Base-by-base conservation (phyloP, 2,329 filamentous ascomycete species). In the Epichloe gansuensis region DNA sequence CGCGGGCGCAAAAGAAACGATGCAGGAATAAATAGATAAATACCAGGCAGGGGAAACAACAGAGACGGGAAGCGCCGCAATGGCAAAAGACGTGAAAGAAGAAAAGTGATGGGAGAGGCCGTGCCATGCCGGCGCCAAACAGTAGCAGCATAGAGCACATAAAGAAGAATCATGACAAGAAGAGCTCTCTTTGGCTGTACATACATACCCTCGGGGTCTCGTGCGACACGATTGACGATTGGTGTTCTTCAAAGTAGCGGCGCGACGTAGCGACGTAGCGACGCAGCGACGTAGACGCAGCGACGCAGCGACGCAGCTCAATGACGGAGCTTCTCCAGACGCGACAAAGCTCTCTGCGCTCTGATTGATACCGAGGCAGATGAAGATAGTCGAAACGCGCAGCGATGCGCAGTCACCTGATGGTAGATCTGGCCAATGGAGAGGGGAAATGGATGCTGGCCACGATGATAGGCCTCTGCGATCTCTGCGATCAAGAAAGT, bases 391-490 rank as follows among this genome's bases (percentile, higher is more conserved):
- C 38, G 39, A 38, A 51, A 48, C 52, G 52, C 52, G 52, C 48
- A 45, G 52, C 31, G 45, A 61, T 55, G 56, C 57, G 51, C 57
- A 59, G 76, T 80, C 77, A 80, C 75, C 75, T 78, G 77, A 78
- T 69, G 59, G 60, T 53, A 55, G 54, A 55, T 54, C 63, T 58
- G 65, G 61, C 75, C 76, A 80, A 80, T 79, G 62, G 62, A 66
- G 66, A 66, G 51, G 60, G 58, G 65, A 74, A 59, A 61, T 56
- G 55, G 64, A 67, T 60, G 68, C 62, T 74, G 62, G 63, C 62
- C 68, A 70, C 66, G 66, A 64, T 77, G 75, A 79, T 78, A 79
- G 76, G 75, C 71, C 63, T 72, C 61, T 60, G 62, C 63, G 65
- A 66, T 70, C 63, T 72, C 61, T 60, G 62, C 63, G 65, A 66